These are phyloP conservation scores for Pythium phragmitis DNA, from an alignment of 352 stramenopile species.

Conservation along the genomic window DNA sequence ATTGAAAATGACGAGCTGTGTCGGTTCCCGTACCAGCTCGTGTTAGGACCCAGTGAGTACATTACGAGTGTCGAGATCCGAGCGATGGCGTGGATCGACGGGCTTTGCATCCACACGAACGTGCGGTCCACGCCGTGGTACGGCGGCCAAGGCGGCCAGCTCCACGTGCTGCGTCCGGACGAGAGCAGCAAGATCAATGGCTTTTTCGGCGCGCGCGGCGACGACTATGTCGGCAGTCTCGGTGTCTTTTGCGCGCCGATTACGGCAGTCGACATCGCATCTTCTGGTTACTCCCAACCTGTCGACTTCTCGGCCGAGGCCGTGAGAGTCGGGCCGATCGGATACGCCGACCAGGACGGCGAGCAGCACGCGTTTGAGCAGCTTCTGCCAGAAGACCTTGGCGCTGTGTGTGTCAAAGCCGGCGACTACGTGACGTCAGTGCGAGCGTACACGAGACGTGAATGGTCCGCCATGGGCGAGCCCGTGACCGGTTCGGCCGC, in stretches of 20 bases:
- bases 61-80: conserved; percentile 53
- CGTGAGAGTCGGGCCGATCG: conserved; percentile 33
- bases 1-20: conserved; percentile 21
- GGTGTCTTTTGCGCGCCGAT: conserved; percentile 38
- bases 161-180: conserved; percentile 41
- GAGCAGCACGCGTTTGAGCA: conserved; percentile 33
- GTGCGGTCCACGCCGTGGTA: conserved; percentile 55
- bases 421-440: conserved; percentile 43
- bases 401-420: conserved; percentile 39
- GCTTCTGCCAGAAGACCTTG: conserved; percentile 30
- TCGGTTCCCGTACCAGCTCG: conserved; percentile 40
- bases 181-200: conserved; percentile 42
- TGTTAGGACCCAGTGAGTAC: conserved; percentile 45
- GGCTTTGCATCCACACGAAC: conserved; percentile 66
- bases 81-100: conserved; percentile 64
- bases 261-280: background rate
- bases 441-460: conserved; percentile 31
- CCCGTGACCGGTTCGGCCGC: background rate
- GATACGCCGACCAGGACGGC: conserved; percentile 44
- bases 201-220: conserved; percentile 54
- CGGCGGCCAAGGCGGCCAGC: conserved; percentile 47
- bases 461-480: conserved; percentile 19
- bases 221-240: conserved; percentile 48
- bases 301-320: background rate
- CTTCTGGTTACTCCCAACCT: background rate